Evolutionary conservation across 768 basidiomycete species (phyloP), one percentile per base, ranked within the genome.

Genomic region (Amanita molliuscula): DNA sequence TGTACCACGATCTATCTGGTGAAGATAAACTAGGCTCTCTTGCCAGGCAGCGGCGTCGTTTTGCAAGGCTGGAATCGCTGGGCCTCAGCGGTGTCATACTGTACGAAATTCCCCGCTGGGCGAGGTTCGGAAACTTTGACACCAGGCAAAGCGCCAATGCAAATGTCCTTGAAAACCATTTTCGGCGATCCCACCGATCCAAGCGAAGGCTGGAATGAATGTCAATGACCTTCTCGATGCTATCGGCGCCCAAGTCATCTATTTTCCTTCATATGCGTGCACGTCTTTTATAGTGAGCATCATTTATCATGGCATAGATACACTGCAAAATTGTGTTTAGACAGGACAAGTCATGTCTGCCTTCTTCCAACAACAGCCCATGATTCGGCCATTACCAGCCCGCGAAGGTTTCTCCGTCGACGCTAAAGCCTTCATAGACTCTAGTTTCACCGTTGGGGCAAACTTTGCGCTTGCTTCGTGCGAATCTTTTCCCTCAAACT

Each of bases 191-290:
- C 52, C 4, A 40, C 54, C 18, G 56, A 58, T 43, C 40, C 56
- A 1, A 41, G 41, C 15, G 57, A 59, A 41, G 43, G 43, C 40
- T 18, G 59, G 65, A 3, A 65, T 65, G 62, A 45, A 53, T n/a
- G 51, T 65, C 11, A 59, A 63, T 31, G 55, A 61, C 8, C 50
- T 67, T 6, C 53, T 67, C 33, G 63, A 64, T 45, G 25, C 23
- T 4, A 55, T 63, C n/a, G 51, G 54, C 21, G 62, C 62, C 8
- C 61, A 53, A 29, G 47, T 65, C 23, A 49, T 61, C 6, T 64
- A 63, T 36, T 60, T 64, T 40, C 65, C 65, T 33, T 54, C 58
- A 9, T 65, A 64, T 51, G 61, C 64, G 1, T 64, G 65, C 45
- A 67, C 65, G 5, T 66, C 65, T 0, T 64, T 65, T 40, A 54